Evolutionary conservation across 2,329 filamentous ascomycete species (phyloP), one percentile per base, ranked within the genome.

Genomic region (Claviceps cyperi): DNA sequence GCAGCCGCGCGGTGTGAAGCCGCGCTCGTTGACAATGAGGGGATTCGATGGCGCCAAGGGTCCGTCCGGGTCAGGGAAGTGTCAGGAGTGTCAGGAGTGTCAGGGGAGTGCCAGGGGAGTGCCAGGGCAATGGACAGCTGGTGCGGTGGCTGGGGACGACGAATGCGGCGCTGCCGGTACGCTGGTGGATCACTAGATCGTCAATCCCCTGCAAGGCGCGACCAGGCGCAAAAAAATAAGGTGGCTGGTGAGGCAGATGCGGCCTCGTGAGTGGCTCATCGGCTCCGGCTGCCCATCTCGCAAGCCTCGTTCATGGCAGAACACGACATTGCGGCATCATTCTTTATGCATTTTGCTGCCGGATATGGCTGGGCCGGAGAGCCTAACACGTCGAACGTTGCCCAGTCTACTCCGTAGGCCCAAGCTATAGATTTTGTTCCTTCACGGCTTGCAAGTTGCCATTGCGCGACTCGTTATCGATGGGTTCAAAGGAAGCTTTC

Each of bases 211-310:
- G 39, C 11, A 32, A 32, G 28, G 28, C 28, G 28, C 19, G 15
- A 11, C 17, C 17, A 24, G 21, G 28, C 28, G 28, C 28, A 9
- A 9, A 13, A 56, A 64, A 65, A 60, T 57, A 53, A 55, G 58
- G 63, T 57, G 60, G 60, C 63, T 65, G 63, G 63, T 52, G 59
- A 51, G 39, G n/a, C 21, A 15, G 46, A 43, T 36, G 28, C 5
- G 28, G 19, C 39, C 21, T 15, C 15, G 5, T 19, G 47, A 44
- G 17, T 50, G 43, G 48, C 35, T 24, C 22, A 19, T 38, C 19
- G 11, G 35, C 19, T 15, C 35, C 11, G 17, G 35, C 40, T 43
- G 40, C 40, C 19, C 40, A 43, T 43, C 40, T 19, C 11, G 39
- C 19, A 41, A 22, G 11, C 11, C 13, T 17, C 11, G 47, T 37